Conservation (phyloP, 192 early-diverging fungal genomes). For the Pilobolus umbonatus region DNA sequence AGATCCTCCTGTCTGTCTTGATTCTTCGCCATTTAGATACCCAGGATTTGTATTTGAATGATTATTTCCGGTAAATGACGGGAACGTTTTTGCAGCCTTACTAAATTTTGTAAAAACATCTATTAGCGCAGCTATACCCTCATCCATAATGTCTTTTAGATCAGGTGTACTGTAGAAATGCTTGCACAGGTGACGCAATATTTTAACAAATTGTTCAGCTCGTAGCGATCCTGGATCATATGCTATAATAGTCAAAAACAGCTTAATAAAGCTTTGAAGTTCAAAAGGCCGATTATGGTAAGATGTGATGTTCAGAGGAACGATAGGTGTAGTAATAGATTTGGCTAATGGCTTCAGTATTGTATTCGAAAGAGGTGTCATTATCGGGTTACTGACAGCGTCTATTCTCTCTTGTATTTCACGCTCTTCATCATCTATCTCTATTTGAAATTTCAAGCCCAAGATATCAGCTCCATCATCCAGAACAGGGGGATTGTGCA, state of each 20-base stretch:
- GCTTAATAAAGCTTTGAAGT: constrained; percentile 45
- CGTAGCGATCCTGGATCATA: constrained; percentile 50
- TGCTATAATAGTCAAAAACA: constrained; percentile 56
- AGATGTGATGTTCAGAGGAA: constrained; percentile 12
- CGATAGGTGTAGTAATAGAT: constrained; percentile 16
- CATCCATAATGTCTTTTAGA: constrained; percentile 26
- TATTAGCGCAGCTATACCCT: constrained; percentile 43
- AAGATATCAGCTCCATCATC: constrained; percentile 28
- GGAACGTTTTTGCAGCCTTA: constrained; percentile 39
- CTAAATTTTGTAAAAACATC: constrained; percentile 47
- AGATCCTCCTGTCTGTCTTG: neutral
- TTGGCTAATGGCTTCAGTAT: constrained; percentile 30
- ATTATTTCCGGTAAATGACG: neutral
- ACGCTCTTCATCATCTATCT: constrained; percentile 32
- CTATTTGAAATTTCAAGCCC: constrained; percentile 32
- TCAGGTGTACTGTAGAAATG: constrained; percentile 28
- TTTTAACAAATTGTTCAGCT: constrained; percentile 53
- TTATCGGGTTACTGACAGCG: constrained; percentile 21
- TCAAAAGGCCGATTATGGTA: constrained; percentile 34
- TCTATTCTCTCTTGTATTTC: constrained; percentile 28
- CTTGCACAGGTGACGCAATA: constrained; percentile 35
- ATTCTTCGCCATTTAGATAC: neutral
- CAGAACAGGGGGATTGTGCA: constrained; percentile 32
- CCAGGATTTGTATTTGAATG: neutral
- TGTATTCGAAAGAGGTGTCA: constrained; percentile 23